phyloP scores from a whole-genome alignment of 495 filamentous ascomycete genomes.

The Aspergillus nanangensis region DNA sequence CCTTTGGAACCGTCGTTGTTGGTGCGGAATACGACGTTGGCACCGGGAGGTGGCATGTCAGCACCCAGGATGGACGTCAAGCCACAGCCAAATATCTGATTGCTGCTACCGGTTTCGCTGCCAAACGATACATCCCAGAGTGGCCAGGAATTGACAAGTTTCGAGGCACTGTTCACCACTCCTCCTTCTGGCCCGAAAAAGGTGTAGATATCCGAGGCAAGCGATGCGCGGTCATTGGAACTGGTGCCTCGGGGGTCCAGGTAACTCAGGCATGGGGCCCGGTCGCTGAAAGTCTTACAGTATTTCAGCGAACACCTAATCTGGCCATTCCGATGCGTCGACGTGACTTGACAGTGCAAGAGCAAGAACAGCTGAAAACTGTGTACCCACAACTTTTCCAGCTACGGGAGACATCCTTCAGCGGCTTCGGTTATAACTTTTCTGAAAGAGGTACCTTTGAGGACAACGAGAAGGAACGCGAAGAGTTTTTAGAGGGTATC shows the following conservation, averaged over 20 bases:
- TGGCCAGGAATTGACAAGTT: constrained; percentile 51
- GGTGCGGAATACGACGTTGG: constrained; percentile 40
- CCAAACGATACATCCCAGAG: constrained; percentile 32
- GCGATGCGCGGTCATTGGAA: constrained; percentile 52
- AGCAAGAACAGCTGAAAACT: constrained; percentile 39
- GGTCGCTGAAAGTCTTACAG: constrained; percentile 29
- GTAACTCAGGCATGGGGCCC: constrained; percentile 44
- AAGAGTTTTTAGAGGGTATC: constrained; percentile 39
- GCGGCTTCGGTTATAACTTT: constrained; percentile 44
- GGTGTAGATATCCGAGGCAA: constrained; percentile 45
- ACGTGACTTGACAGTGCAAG: constrained; percentile 30
- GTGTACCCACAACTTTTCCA: constrained; percentile 42
- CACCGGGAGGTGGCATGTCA: constrained; percentile 41
- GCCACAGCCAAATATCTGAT: constrained; percentile 46
- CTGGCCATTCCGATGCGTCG: constrained; percentile 50
- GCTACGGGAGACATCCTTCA: constrained; percentile 39
- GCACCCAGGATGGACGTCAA: constrained; percentile 39
- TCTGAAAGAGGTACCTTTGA: constrained; percentile 37
- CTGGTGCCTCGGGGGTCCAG: constrained; percentile 57
- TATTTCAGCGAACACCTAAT: constrained; percentile 54
- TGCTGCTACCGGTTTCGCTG: constrained; percentile 31
- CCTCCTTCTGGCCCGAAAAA: constrained; percentile 55
- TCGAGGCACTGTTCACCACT: constrained; percentile 50
- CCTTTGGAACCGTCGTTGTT: constrained; percentile 45
- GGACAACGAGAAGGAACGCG: constrained; percentile 42